Conservation (phyloP, 768 basidiomycete species). For the Cystobasidium onofrii region DNA sequence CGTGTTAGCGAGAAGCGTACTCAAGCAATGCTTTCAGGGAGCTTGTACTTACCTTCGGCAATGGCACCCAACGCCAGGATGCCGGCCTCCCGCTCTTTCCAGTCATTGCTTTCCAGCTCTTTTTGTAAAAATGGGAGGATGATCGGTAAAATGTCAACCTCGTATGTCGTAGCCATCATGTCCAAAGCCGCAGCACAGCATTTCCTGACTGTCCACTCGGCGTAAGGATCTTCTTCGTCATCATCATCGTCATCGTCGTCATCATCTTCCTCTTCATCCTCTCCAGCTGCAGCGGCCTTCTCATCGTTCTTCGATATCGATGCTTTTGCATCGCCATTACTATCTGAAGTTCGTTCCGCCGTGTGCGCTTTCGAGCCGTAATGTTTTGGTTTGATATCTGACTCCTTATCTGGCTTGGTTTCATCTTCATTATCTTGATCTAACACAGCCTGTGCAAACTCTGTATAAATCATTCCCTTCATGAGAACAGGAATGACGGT, state of each 20-base stretch:
- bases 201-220: conserved; percentile 97
- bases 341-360: conserved; percentile 59
- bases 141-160: conserved; percentile 77
- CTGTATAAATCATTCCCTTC: conserved; percentile 94
- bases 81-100: conserved; percentile 89
- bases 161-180: conserved; percentile 88
- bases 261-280: conserved; percentile 81
- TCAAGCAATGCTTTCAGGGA: background rate
- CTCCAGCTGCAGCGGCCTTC: conserved; percentile 50
- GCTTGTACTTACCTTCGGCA: conserved; percentile 69
- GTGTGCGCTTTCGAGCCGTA: conserved; percentile 73
- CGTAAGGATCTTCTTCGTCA: conserved; percentile 91
- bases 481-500: conserved; percentile 91
- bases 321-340: conserved; percentile 1
- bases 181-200: conserved; percentile 96
- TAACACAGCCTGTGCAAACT: conserved; percentile 89
- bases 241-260: conserved; percentile 80
- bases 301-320: conserved; percentile 24
- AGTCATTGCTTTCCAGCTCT: conserved; percentile 83
- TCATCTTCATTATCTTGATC: conserved; percentile 82
- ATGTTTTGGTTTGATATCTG: conserved; percentile 92
- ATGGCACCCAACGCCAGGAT: conserved; percentile 94
- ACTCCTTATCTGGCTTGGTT: conserved; percentile 79
- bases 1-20: background rate
- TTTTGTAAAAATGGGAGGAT: conserved; percentile 82